A percentile compares a stretch with the other conserved stretches of the same genome.
Evolutionary conservation across 495 filamentous ascomycete genomes (phyloP).

Genomic region (Pseudomonodictys pantanalensis): DNA sequence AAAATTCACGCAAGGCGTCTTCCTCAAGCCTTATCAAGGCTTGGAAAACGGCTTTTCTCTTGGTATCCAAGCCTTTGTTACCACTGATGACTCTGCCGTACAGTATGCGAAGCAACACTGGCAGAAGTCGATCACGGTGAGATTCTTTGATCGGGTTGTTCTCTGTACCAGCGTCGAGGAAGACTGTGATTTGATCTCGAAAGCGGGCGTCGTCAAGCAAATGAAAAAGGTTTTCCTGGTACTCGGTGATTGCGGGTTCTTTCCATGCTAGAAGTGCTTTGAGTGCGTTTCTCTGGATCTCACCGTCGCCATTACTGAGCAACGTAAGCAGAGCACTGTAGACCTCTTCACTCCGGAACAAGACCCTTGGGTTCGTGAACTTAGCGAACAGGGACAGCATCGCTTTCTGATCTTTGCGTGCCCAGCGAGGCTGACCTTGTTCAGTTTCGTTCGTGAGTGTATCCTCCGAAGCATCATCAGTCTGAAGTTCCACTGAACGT

Average conservation of each 20-base stretch:
- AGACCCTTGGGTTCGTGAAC: slow-evolving; percentile 77
- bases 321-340: slow-evolving; percentile 69
- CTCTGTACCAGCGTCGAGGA: slow-evolving; percentile 68
- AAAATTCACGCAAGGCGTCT: slow-evolving; percentile 70
- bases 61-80: slow-evolving; percentile 57
- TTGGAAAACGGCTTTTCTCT: slow-evolving; percentile 63
- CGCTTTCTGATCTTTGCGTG: slow-evolving; percentile 72
- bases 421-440: slow-evolving; percentile 39
- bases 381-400: slow-evolving; percentile 78
- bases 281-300: slow-evolving; percentile 79
- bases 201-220: slow-evolving; percentile 88
- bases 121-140: slow-evolving; percentile 70
- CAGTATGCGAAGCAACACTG: slow-evolving; percentile 79
- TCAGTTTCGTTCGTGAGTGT: background rate
- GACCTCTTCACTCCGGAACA: slow-evolving; percentile 76
- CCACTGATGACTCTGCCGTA: slow-evolving; percentile 82
- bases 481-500: slow-evolving; percentile 40
- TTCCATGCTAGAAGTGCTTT: slow-evolving; percentile 91
- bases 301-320: slow-evolving; percentile 80
- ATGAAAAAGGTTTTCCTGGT: slow-evolving; percentile 83
- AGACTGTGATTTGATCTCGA: slow-evolving; percentile 82
- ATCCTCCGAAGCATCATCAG: slow-evolving; percentile 25
- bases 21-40: slow-evolving; percentile 59
- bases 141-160: slow-evolving; percentile 71
- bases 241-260: slow-evolving; percentile 65